Percentiles rank a stretch among this genome's conserved stretches.
Evolutionary conservation across 192 early-diverging fungal species (phyloP).

Genomic region (Umbelopsis sp.): DNA sequence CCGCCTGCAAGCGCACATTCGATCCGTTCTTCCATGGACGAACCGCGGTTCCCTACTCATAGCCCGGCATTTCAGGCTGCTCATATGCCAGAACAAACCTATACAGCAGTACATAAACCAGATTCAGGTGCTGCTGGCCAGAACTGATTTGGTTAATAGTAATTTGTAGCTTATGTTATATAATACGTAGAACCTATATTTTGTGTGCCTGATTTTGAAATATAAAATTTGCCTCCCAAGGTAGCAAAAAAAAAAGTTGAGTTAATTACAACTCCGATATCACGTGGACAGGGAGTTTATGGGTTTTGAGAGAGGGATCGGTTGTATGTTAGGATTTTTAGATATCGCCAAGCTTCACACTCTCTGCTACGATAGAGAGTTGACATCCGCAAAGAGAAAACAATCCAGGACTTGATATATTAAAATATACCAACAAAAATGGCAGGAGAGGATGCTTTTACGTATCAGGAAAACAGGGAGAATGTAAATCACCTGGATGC

Average conservation of each 20-base stretch:
- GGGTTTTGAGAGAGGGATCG: neutral
- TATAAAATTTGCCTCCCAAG: neutral
- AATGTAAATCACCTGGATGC: neutral
- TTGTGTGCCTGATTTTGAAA: too few relatives aligned
- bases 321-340: too few relatives aligned
- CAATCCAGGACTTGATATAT: neutral
- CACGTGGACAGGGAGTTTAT: neutral
- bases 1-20: neutral
- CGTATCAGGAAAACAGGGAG: neutral
- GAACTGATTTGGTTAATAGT: too few relatives aligned
- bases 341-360: too few relatives aligned
- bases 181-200: too few relatives aligned
- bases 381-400: neutral
- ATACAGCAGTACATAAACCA: neutral
- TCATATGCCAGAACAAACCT: too few relatives aligned
- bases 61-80: neutral
- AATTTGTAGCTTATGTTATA: too few relatives aligned
- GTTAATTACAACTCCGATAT: neutral
- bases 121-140: neutral
- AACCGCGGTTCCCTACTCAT: neutral
- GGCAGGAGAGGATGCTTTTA: conserved; percentile 2
- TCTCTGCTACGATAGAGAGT: too few relatives aligned
- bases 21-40: neutral
- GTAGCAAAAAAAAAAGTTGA: neutral
- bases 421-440: neutral